phyloP scores from a whole-genome alignment of 2,329 filamentous ascomycete species.

The Alternaria sp. region DNA sequence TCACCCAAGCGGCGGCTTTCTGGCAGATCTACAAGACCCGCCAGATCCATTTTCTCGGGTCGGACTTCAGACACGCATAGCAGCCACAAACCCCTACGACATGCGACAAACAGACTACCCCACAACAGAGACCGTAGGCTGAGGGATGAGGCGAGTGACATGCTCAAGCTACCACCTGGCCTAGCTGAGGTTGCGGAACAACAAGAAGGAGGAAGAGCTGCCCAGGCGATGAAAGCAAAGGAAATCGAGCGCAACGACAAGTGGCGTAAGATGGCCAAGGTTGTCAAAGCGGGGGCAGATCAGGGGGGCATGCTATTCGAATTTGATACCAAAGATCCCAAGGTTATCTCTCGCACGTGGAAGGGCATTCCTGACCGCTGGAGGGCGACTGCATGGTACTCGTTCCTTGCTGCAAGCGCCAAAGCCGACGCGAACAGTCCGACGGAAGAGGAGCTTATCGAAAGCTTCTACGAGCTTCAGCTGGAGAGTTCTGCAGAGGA shows the following conservation, averaged over 20 bases:
- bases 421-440: constrained; percentile 68
- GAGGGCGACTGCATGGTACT: constrained; percentile 93
- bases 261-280: constrained; percentile 71
- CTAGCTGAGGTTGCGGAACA: constrained; percentile 56
- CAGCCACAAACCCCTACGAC: constrained; percentile 57
- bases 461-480: constrained; percentile 76
- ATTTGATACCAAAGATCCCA: constrained; percentile 79
- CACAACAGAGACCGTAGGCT: constrained; percentile 63
- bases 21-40: constrained; percentile 55
- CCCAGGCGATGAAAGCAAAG: constrained; percentile 63
- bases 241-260: constrained; percentile 71
- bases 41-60: constrained; percentile 50
- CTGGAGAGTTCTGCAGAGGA: constrained; percentile 83
- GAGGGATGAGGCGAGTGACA: constrained; percentile 69
- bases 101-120: constrained; percentile 62
- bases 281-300: constrained; percentile 55
- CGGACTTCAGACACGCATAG: constrained; percentile 54
- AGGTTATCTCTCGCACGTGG: constrained; percentile 91
- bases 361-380: constrained; percentile 97
- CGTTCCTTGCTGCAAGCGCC: constrained; percentile 83
- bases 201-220: constrained; percentile 58
- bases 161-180: constrained; percentile 68
- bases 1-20: constrained; percentile 53
- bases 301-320: constrained; percentile 73
- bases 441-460: constrained; percentile 75